These are phyloP conservation scores for Neurospora sp. DNA, from an alignment of 495 filamentous ascomycete species.

Conservation along the genomic window DNA sequence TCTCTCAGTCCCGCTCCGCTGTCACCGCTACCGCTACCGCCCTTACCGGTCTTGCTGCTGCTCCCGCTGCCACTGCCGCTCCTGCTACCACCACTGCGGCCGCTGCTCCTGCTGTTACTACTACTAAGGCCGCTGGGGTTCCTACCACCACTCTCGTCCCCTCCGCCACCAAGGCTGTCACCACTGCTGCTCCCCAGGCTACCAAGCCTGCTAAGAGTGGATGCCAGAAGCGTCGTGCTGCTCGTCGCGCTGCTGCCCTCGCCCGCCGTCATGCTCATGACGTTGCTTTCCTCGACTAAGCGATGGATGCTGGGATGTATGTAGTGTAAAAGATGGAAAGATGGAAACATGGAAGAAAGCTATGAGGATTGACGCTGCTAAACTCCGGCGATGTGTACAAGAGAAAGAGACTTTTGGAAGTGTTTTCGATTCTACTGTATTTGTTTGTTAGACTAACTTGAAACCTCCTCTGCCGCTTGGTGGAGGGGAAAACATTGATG, in stretches of 20 bases:
- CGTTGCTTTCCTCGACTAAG: constrained; percentile 1
- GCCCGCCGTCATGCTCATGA: constrained; percentile 2
- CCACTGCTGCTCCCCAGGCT: neutral
- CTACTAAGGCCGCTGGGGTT: neutral
- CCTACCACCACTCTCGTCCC: neutral
- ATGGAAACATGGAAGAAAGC: neutral
- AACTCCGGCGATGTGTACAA: neutral
- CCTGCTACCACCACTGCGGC: neutral
- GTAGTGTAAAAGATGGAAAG: neutral
- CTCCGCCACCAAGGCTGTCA: neutral
- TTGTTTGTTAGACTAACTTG: neutral
- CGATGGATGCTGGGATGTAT: neutral
- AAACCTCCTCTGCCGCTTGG: neutral
- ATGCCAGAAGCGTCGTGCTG: neutral
- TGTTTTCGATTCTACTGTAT: neutral
- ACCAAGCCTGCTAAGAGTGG: neutral
- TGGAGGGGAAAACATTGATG: neutral
- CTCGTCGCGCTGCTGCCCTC: neutral
- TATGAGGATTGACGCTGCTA: neutral
- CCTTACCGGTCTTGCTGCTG: constrained; percentile 4
- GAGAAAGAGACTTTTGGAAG: neutral
- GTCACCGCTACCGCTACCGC: constrained; percentile 10
- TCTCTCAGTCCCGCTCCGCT: constrained; percentile 7
- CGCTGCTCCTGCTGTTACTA: neutral
- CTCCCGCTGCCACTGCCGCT: constrained; percentile 1